Percentiles rank a stretch among this genome's conserved stretches.
phyloP scores from a whole-genome alignment of 2,329 filamentous ascomycete species.

The Parastagonospora avenae region DNA sequence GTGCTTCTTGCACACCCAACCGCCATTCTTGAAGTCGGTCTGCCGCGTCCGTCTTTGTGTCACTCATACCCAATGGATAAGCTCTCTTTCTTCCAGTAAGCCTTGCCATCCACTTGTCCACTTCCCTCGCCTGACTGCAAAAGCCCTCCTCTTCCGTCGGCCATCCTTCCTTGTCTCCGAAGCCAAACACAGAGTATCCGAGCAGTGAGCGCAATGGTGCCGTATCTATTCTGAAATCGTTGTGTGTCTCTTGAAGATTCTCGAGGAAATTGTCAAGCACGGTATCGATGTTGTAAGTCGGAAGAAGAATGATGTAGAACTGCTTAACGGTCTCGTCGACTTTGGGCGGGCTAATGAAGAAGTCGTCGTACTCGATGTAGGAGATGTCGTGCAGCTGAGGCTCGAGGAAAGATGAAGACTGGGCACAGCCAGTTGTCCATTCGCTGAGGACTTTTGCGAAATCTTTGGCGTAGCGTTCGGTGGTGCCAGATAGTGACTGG shows the following conservation, averaged over 20 bases:
- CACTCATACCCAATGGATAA: slow-evolving; percentile 86
- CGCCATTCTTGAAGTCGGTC: slow-evolving; percentile 77
- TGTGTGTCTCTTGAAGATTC: slow-evolving; percentile 88
- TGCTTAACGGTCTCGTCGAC: slow-evolving; percentile 60
- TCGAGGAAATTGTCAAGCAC: slow-evolving; percentile 86
- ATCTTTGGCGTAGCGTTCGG: slow-evolving; percentile 71
- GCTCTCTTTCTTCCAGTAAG: slow-evolving; percentile 84
- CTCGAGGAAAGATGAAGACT: slow-evolving; percentile 52
- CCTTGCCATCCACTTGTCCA: slow-evolving; percentile 98
- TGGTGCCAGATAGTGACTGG: slow-evolving; percentile 84
- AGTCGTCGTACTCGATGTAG: slow-evolving; percentile 90
- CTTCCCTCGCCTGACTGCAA: slow-evolving; percentile 87
- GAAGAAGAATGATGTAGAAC: slow-evolving; percentile 84
- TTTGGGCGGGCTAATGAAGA: slow-evolving; percentile 79
- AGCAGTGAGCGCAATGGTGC: slow-evolving; percentile 75
- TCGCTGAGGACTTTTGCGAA: slow-evolving; percentile 63
- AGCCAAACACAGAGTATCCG: slow-evolving; percentile 92
- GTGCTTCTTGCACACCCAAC: slow-evolving; percentile 71
- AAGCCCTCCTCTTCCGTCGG: slow-evolving; percentile 88
- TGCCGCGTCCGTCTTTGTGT: slow-evolving; percentile 75
- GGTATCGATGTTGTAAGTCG: slow-evolving; percentile 94
- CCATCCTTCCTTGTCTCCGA: slow-evolving; percentile 92
- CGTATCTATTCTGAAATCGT: slow-evolving; percentile 96
- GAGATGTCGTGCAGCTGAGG: slow-evolving; percentile 78
- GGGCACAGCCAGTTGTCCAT: slow-evolving; percentile 42